Percentiles rank a stretch among this genome's conserved stretches.
These are phyloP conservation scores for Cryphonectria radicalis DNA, from an alignment of 2,329 filamentous ascomycete species.

Conservation along the genomic window DNA sequence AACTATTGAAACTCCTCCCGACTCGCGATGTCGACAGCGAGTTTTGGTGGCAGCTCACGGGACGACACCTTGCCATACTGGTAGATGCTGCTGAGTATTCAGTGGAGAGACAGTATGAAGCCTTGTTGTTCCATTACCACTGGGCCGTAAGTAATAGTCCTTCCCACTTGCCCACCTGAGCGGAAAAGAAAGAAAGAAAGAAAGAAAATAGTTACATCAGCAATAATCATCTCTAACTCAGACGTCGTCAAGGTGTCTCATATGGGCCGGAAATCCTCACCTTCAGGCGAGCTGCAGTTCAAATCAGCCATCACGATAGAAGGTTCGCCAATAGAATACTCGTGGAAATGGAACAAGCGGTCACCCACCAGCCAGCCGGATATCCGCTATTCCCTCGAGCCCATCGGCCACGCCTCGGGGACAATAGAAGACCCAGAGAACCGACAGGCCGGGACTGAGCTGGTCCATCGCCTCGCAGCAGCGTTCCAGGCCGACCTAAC, in stretches of 20 bases:
- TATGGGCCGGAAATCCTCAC: slow-evolving; percentile 1
- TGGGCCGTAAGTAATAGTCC: background rate
- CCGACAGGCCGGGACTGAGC: background rate
- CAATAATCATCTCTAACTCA: background rate
- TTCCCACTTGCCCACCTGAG: background rate
- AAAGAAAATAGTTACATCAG: background rate
- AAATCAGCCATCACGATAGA: background rate
- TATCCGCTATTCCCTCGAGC: slow-evolving; percentile 2
- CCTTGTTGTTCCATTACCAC: slow-evolving; percentile 3
- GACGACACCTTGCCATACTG: background rate
- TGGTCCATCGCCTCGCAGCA: background rate
- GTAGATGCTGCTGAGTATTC: background rate
- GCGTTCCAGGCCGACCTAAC: background rate
- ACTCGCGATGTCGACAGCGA: background rate
- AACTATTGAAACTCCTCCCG: background rate
- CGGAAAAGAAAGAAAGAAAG: no score
- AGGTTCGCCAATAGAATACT: slow-evolving; percentile 5
- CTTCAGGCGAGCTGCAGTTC: background rate
- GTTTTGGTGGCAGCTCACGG: slow-evolving; percentile 7
- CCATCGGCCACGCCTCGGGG: background rate
- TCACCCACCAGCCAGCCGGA: background rate
- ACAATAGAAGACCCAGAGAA: background rate
- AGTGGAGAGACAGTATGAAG: slow-evolving; percentile 3
- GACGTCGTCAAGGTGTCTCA: background rate
- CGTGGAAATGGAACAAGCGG: slow-evolving; percentile 7